phyloP scores from a whole-genome alignment of 106 monocot genomes.

The Dioscorea zingiberensis region DNA sequence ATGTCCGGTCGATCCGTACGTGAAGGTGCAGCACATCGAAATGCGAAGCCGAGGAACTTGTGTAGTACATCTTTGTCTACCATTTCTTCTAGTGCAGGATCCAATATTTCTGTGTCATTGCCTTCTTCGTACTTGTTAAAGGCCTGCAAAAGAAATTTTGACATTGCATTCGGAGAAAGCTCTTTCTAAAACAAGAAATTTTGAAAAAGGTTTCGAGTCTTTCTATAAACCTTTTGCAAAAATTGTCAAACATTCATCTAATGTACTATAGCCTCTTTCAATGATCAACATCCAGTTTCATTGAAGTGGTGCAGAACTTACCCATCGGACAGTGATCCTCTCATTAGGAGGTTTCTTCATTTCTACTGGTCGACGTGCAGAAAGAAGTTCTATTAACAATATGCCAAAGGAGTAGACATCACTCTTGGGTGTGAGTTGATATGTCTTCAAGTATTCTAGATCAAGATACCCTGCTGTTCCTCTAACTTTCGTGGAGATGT shows the following conservation, averaged over 20 bases:
- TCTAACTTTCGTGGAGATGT: slow-evolving; percentile 73
- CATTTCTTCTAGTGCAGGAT: slow-evolving; percentile 37
- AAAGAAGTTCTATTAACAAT: slow-evolving; percentile 72
- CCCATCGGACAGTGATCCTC: slow-evolving; percentile 86
- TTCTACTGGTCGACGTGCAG: slow-evolving; percentile 76
- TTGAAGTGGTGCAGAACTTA: slow-evolving; percentile 15
- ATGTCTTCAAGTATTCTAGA: slow-evolving; percentile 71
- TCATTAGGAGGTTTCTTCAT: slow-evolving; percentile 39
- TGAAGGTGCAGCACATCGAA: slow-evolving; percentile 48
- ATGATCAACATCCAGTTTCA: too few relatives aligned
- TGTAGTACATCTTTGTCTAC: slow-evolving; percentile 23
- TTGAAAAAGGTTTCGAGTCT: too few relatives aligned
- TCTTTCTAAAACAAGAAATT: too few relatives aligned
- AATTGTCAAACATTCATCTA: too few relatives aligned
- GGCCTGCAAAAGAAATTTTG: slow-evolving; percentile 52
- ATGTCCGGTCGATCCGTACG: slow-evolving; percentile 33
- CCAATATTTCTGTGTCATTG: slow-evolving; percentile 20
- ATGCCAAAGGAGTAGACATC: slow-evolving; percentile 88
- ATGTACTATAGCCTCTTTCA: too few relatives aligned
- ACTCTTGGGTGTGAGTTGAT: slow-evolving; percentile 75
- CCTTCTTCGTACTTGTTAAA: slow-evolving; percentile 67
- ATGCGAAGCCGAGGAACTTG: slow-evolving; percentile 36
- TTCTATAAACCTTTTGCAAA: too few relatives aligned
- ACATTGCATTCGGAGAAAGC: too few relatives aligned
- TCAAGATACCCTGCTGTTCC: slow-evolving; percentile 92